phyloP scores from a whole-genome alignment of 2,329 filamentous ascomycete species.

The Fusarium fujikuroi region DNA sequence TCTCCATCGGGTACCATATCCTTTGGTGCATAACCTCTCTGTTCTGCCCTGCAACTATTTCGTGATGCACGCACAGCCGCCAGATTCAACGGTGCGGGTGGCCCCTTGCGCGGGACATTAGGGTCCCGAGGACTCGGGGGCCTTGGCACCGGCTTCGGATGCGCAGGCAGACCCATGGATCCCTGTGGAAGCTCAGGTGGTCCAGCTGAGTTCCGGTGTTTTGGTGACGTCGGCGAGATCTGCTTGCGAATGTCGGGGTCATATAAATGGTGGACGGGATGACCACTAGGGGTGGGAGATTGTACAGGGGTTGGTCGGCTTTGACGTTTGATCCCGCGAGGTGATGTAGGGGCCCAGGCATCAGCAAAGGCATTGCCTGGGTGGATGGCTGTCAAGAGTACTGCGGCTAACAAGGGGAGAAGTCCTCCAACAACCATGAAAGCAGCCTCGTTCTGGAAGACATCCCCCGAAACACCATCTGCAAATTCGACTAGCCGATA shows the following conservation, averaged over 20 bases:
- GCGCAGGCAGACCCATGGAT: conserved; percentile 46
- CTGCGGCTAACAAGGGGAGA: conserved; percentile 51
- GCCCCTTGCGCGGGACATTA: conserved; percentile 29
- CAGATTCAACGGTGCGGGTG: conserved; percentile 27
- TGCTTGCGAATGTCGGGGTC: conserved; percentile 50
- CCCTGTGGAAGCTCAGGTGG: conserved; percentile 40
- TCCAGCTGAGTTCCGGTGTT: conserved; percentile 25
- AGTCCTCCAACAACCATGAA: conserved; percentile 55
- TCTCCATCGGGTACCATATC: conserved; percentile 29
- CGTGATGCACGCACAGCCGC: conserved; percentile 14
- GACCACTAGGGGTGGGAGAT: conserved; percentile 32
- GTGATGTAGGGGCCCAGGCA: conserved; percentile 55
- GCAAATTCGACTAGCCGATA: conserved; percentile 55
- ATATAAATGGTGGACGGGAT: conserved; percentile 48
- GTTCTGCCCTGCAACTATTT: conserved; percentile 12
- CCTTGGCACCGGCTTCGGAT: conserved; percentile 39
- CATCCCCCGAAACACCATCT: conserved; percentile 47
- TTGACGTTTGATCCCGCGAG: conserved; percentile 37
- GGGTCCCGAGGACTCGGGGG: conserved; percentile 21
- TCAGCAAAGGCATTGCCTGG: conserved; percentile 54
- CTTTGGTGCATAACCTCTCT: conserved; percentile 9
- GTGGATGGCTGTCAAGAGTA: conserved; percentile 51
- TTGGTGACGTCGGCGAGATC: conserved; percentile 43
- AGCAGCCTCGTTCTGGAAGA: conserved; percentile 53
- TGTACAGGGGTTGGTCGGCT: conserved; percentile 33